Evolutionary conservation across 2,329 filamentous ascomycete genomes (phyloP).

Genomic region (Penicillium sp.): DNA sequence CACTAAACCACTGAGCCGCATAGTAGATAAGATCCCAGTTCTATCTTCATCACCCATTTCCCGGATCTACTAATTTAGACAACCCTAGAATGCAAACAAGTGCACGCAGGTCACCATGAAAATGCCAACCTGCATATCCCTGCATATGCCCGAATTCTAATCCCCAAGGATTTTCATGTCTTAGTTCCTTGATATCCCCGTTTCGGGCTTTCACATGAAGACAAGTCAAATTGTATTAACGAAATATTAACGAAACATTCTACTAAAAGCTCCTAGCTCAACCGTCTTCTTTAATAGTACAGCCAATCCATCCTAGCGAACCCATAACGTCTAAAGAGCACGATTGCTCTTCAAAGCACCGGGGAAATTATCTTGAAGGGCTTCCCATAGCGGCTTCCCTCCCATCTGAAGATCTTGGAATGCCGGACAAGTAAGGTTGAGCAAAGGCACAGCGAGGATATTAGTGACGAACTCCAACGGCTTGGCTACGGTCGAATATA

Average conservation of each 20-base stretch:
- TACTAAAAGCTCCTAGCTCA: neutral
- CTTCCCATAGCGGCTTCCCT: constrained; percentile 32
- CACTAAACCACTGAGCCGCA: constrained; percentile 6
- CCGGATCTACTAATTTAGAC: neutral
- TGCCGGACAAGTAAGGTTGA: constrained; percentile 32
- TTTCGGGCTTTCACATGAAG: neutral
- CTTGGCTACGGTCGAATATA: constrained; percentile 30
- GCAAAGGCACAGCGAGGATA: constrained; percentile 27
- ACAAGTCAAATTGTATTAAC: neutral
- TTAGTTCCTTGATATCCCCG: neutral
- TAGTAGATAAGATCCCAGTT: accelerated
- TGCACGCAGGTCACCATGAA: too few relatives aligned
- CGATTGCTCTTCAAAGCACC: constrained; percentile 27
- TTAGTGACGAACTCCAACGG: constrained; percentile 31
- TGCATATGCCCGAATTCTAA: neutral
- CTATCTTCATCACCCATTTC: neutral
- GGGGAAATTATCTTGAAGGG: constrained; percentile 28
- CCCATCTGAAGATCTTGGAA: constrained; percentile 32
- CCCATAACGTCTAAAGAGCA: constrained; percentile 7
- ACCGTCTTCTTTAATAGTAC: neutral
- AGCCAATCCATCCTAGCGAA: neutral
- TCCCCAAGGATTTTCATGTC: neutral
- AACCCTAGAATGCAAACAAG: neutral
- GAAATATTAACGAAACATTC: neutral
- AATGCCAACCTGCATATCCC: neutral